These are phyloP conservation scores for Sporisorium sorghi DNA, from an alignment of 1,284 basidiomycete genomes.

Conservation along the genomic window DNA sequence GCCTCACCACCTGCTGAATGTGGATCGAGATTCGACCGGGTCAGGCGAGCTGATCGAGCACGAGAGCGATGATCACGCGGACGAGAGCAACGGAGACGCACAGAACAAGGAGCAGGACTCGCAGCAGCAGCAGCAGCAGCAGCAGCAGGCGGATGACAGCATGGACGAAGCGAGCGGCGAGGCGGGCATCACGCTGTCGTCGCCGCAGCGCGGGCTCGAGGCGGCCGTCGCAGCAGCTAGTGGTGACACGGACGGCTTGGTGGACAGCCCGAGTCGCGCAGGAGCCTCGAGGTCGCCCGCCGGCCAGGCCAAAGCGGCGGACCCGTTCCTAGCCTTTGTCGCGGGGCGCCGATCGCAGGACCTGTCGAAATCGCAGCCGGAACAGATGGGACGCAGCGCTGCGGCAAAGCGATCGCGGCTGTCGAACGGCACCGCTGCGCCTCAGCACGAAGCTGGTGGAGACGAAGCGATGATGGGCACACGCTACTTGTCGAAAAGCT, in stretches of 20 bases:
- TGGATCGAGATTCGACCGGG: constrained; percentile 44
- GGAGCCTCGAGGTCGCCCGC: neutral
- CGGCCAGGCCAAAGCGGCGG: constrained; percentile 18
- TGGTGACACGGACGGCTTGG: constrained; percentile 9
- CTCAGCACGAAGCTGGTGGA: no score
- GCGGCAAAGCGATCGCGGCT: constrained; percentile 26
- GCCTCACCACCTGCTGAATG: constrained; percentile 52
- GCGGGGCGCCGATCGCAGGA: constrained; percentile 47
- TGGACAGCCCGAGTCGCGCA: constrained; percentile 28
- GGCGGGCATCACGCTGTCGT: constrained; percentile 37
- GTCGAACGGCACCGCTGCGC: constrained; percentile 19
- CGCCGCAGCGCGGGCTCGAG: constrained; percentile 39
- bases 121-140: no score
- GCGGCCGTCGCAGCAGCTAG: neutral
- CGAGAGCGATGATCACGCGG: constrained; percentile 11
- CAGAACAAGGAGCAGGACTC: constrained; percentile 10
- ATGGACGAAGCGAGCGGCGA: constrained; percentile 27
- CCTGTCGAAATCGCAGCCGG: constrained; percentile 19
- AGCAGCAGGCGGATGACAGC: constrained; percentile 31
- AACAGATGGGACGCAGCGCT: constrained; percentile 11
- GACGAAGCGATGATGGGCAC: constrained; percentile 19
- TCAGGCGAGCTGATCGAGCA: constrained; percentile 49
- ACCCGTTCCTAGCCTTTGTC: constrained; percentile 60
- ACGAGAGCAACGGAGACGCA: neutral
- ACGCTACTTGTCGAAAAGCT: constrained; percentile 23